A percentile compares a stretch with the other conserved stretches of the same genome.
phyloP scores from a whole-genome alignment of 2,329 filamentous ascomycete genomes.

The Colletotrichum endophyticum region DNA sequence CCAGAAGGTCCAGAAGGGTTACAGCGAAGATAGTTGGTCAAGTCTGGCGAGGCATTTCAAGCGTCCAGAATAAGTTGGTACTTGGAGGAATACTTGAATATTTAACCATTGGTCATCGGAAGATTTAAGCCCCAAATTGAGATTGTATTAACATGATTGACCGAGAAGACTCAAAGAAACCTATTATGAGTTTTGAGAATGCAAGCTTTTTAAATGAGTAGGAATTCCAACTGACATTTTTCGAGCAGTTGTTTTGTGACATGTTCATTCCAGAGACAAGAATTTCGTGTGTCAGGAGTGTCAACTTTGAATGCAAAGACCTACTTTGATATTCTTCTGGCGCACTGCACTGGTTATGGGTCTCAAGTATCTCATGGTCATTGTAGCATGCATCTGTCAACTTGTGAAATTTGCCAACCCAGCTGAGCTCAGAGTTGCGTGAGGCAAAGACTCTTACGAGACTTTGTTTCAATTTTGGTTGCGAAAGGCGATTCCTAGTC shows the following conservation, averaged over 20 bases:
- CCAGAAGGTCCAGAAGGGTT: slow-evolving; percentile 48
- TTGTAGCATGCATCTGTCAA: not conserved
- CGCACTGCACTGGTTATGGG: not conserved
- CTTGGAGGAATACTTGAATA: not conserved
- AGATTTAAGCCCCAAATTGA: not conserved
- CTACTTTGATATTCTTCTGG: not conserved
- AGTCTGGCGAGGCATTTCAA: slow-evolving; percentile 23
- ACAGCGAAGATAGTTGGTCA: slow-evolving; percentile 69
- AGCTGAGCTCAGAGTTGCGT: not conserved
- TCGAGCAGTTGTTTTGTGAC: not conserved
- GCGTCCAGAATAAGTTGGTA: not conserved
- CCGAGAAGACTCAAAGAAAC: not conserved
- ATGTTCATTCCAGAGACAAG: not conserved
- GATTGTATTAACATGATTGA: not conserved
- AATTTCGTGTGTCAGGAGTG: rapidly evolving
- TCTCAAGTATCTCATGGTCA: not conserved
- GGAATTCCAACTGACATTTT: not conserved
- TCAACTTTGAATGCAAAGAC: not conserved
- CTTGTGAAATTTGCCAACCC: not conserved
- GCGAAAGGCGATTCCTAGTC: not conserved
- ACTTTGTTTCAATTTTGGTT: not conserved
- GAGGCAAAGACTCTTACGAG: not conserved
- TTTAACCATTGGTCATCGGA: rapidly evolving
- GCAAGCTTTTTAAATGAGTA: not conserved
- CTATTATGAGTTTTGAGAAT: not conserved